Percentiles rank a stretch among this genome's conserved stretches.
Evolutionary conservation across 2,329 filamentous ascomycete species (phyloP).

Genomic region (Cladosporium sp.): DNA sequence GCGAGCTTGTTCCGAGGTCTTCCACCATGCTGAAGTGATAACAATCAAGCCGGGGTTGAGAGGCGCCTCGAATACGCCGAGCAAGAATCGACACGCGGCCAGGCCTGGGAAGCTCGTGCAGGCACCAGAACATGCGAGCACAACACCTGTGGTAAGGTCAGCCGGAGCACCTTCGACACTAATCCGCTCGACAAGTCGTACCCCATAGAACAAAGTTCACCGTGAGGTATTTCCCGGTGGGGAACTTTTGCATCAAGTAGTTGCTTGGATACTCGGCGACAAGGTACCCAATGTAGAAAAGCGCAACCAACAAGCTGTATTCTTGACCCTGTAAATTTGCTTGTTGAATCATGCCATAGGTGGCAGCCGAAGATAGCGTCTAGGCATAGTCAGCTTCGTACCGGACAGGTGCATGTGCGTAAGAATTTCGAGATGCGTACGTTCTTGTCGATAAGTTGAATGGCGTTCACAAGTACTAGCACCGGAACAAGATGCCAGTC

Average conservation of each 20-base stretch:
- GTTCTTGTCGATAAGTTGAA: background rate
- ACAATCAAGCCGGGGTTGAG: slow-evolving; percentile 53
- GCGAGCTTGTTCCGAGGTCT: slow-evolving; percentile 53
- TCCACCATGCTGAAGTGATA: slow-evolving; percentile 47
- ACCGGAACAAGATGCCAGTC: background rate
- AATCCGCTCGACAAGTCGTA: too few relatives aligned
- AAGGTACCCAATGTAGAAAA: slow-evolving; percentile 29
- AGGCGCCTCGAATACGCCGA: slow-evolving; percentile 52
- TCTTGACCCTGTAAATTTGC: slow-evolving; percentile 16
- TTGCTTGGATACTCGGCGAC: slow-evolving; percentile 62
- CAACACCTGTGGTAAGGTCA: slow-evolving; percentile 35
- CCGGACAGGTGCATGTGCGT: background rate
- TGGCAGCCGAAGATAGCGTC: background rate
- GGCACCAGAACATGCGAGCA: slow-evolving; percentile 58
- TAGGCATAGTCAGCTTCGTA: background rate
- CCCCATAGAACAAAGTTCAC: slow-evolving; percentile 61
- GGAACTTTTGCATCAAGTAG: slow-evolving; percentile 56
- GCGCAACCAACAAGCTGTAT: slow-evolving; percentile 6
- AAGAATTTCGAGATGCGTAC: background rate
- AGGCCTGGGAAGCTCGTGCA: slow-evolving; percentile 58
- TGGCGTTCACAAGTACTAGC: background rate
- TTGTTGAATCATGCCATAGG: background rate
- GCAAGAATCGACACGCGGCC: slow-evolving; percentile 51
- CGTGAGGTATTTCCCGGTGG: slow-evolving; percentile 57
- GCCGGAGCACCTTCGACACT: too few relatives aligned